These are phyloP conservation scores for Candida glucosophila DNA, from an alignment of 1,139 yeast genomes.

Conservation along the genomic window DNA sequence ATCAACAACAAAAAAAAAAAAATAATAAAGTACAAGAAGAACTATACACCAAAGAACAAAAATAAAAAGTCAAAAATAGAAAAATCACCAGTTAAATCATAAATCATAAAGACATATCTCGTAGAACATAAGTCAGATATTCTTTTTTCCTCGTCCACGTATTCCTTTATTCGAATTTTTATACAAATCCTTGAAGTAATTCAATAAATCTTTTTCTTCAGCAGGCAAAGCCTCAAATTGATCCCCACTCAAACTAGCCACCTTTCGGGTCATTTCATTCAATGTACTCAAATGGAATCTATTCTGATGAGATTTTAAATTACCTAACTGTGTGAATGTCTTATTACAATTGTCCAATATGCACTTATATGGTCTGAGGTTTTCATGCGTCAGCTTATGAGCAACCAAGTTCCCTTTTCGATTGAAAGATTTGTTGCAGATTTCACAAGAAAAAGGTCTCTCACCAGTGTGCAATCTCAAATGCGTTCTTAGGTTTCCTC, in stretches of 20 bases:
- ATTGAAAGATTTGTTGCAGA: constrained; percentile 68
- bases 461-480: constrained; percentile 86
- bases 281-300: constrained; percentile 73
- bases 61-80: too few species aligned
- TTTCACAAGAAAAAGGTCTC: constrained; percentile 71
- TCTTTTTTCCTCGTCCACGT: constrained; percentile 73
- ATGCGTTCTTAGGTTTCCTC: constrained; percentile 87
- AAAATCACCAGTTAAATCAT: too few species aligned
- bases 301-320: constrained; percentile 89
- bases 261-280: constrained; percentile 50
- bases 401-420: constrained; percentile 88
- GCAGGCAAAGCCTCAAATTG: constrained; percentile 44
- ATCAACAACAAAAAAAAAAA: neutral
- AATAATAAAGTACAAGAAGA: neutral
- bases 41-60: neutral
- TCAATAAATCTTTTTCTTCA: constrained; percentile 59
- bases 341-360: constrained; percentile 75
- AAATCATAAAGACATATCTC: constrained; percentile 1
- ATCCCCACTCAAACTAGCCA: constrained; percentile 47
- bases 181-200: constrained; percentile 72
- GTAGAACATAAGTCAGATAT: neutral
- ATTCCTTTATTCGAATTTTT: constrained; percentile 87
- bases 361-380: constrained; percentile 73
- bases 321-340: constrained; percentile 85
- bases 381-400: constrained; percentile 73